Evolutionary conservation across 352 stramenopile genomes (phyloP), one percentile per base, ranked within the genome.

Genomic region (Phytophthora kernoviae): DNA sequence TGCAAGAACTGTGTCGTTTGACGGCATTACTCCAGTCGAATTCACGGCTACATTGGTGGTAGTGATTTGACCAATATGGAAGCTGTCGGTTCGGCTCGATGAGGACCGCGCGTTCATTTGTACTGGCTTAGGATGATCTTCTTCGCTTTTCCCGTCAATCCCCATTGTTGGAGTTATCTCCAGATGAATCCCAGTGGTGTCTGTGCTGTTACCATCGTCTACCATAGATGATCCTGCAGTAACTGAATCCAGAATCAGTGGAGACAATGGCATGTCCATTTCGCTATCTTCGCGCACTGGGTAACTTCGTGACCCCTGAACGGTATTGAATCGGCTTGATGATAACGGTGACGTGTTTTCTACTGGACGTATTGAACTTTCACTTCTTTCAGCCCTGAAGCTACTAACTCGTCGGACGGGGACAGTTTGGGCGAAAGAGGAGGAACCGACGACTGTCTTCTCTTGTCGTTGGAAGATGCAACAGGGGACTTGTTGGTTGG

Each of bases 371-470:
- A 62, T 49, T 14, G 39, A 51, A 11, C 33, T 26, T 4, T 69
- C 61, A 7, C 24, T 47, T 34, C 30, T 33, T 9, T 66, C 49
- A 44, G 11, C 9, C 11, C 46, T 59, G 24, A 58, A 58, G 18
- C 62, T 70, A 37, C 39, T 62, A 4, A 21, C 37, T 50, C 62
- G 62, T n/a, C 57, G 56, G 18, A 62, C 45, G 14, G 50, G 55
- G n/a, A 62, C 21, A 32, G 36, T 14, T 65, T 64, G 22, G 73
- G 27, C n/a, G 62, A 55, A 1, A 54, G 37, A 15, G 54, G 37
- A 15, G 54, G 34, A 14, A 61, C 46, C n/a, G 36, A 30, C 11
- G 59, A 54, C 22, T 54, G 46, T 18, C 58, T 58, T 20, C 42
- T 51, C 40, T n/a, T n/a, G n/a, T n/a, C n/a, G n/a, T n/a, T 39